These are phyloP conservation scores for Hydrangea macrophylla DNA, from an alignment of 148 eudicot genomes.

Conservation along the genomic window DNA sequence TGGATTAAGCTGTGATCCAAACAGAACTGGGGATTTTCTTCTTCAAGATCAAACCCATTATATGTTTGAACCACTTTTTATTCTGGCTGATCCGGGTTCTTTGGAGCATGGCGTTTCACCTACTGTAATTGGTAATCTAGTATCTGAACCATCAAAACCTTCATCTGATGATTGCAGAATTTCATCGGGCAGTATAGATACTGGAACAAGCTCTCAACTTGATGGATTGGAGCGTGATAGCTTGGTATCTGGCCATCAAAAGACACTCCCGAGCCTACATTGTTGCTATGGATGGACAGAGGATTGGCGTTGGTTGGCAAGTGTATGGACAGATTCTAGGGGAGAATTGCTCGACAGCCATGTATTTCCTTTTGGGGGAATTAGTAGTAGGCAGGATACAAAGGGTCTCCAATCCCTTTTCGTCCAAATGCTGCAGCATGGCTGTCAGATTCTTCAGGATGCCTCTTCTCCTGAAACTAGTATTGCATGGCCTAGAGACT, in stretches of 20 bases:
- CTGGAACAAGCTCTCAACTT: slow-evolving; percentile 57
- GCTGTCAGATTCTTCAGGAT: slow-evolving; percentile 89
- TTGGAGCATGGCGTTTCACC: slow-evolving; percentile 66
- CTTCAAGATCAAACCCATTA: slow-evolving; percentile 66
- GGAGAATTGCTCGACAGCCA: slow-evolving; percentile 93
- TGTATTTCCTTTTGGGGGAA: slow-evolving; percentile 94
- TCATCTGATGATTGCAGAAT: slow-evolving; percentile 56
- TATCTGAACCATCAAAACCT: slow-evolving; percentile 49
- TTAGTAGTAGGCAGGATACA: slow-evolving; percentile 96
- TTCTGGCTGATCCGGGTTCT: slow-evolving; percentile 96
- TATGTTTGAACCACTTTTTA: slow-evolving; percentile 94
- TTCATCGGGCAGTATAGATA: slow-evolving; percentile 47
- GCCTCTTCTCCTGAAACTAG: slow-evolving; percentile 63
- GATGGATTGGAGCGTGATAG: slow-evolving; percentile 70
- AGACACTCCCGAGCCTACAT: slow-evolving; percentile 73
- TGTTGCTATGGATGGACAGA: slow-evolving; percentile 99
- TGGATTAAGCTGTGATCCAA: slow-evolving; percentile 63
- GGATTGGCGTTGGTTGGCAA: slow-evolving; percentile 99
- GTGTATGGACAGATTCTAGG: slow-evolving; percentile 96
- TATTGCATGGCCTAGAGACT: slow-evolving; percentile 67
- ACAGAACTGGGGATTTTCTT: slow-evolving; percentile 50
- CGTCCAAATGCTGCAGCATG: slow-evolving; percentile 95
- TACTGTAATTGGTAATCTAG: slow-evolving; percentile 36
- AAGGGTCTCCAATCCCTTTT: slow-evolving; percentile 93
- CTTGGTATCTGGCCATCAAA: slow-evolving; percentile 49